A percentile compares a stretch with the other conserved stretches of the same genome.
Conservation (phyloP, 495 filamentous ascomycete species). For the Penicillium pulvis region DNA sequence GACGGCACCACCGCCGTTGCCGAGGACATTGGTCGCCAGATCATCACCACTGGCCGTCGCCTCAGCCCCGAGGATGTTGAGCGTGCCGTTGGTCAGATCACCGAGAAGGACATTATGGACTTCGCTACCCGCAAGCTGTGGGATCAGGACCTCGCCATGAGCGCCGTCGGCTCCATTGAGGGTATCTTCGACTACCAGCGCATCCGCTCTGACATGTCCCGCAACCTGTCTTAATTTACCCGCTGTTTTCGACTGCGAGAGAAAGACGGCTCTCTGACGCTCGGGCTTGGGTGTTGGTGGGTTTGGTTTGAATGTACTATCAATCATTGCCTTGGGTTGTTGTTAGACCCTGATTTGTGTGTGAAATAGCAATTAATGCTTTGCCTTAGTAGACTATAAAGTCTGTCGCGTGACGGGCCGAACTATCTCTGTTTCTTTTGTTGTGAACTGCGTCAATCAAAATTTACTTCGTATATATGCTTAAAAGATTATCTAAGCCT, state of each 20-base stretch:
- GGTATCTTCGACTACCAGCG: conserved; percentile 88
- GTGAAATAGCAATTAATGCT: conserved; percentile 42
- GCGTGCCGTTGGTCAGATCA: conserved; percentile 79
- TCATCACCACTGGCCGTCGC: conserved; percentile 93
- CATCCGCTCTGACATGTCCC: conserved; percentile 85
- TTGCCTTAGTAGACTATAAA: conserved; percentile 40
- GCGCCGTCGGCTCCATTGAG: conserved; percentile 89
- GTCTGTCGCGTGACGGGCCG: conserved; percentile 30
- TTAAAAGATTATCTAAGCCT: not conserved
- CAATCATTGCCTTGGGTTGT: conserved; percentile 39
- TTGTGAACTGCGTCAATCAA: conserved; percentile 10
- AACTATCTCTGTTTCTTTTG: conserved; percentile 34
- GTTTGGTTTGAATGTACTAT: conserved; percentile 39
- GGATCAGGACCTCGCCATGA: conserved; percentile 95
- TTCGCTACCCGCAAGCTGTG: conserved; percentile 90
- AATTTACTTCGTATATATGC: conserved; percentile 13
- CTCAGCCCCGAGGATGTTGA: conserved; percentile 94
- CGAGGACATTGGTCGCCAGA: conserved; percentile 97
- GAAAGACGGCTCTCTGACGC: conserved; percentile 23
- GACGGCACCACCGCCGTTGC: conserved; percentile 97
- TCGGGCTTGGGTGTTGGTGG: conserved; percentile 11
- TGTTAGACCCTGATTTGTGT: conserved; percentile 37
- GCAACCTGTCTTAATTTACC: conserved; percentile 60
- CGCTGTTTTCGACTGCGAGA: conserved; percentile 23
- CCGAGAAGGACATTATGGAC: conserved; percentile 95